A percentile compares a stretch with the other conserved stretches of the same genome.
These are phyloP conservation scores for Achlya hypogyna DNA, from an alignment of 352 stramenopile genomes.

Conservation along the genomic window DNA sequence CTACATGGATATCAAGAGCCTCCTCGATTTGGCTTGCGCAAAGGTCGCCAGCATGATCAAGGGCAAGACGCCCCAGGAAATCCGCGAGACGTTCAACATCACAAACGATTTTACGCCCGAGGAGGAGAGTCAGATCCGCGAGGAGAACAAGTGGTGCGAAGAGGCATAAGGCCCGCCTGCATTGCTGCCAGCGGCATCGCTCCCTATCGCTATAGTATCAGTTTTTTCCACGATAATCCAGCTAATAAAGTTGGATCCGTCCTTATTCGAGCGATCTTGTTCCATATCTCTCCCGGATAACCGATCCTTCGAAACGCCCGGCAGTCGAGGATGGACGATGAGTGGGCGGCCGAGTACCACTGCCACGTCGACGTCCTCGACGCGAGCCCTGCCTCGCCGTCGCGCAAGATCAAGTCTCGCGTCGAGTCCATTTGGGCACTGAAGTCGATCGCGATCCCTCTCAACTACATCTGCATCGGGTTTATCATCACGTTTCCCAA, in stretches of 20 bases:
- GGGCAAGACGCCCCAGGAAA: constrained; percentile 98
- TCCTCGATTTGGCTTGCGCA: constrained; percentile 85
- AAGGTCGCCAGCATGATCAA: constrained; percentile 94
- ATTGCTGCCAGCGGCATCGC: not conserved
- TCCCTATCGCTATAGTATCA: not conserved
- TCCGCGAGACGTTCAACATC: constrained; percentile 99
- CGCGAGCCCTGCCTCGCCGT: not conserved
- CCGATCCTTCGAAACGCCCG: not conserved
- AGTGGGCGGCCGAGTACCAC: not conserved
- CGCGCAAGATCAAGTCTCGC: not conserved
- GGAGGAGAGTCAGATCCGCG: constrained; percentile 97
- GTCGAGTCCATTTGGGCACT: constrained; percentile 38
- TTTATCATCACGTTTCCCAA: constrained; percentile 55
- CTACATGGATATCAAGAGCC: constrained; percentile 99
- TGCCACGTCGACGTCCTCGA: not conserved
- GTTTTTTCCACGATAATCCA: not conserved
- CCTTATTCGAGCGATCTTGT: too few species aligned
- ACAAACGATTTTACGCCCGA: constrained; percentile 99
- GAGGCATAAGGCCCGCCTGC: constrained; percentile 79
- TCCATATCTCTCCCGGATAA: too few species aligned
- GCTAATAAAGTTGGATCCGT: too few species aligned
- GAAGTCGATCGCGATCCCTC: constrained; percentile 49
- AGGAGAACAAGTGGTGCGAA: constrained; percentile 99
- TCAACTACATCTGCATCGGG: constrained; percentile 72
- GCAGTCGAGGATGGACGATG: not conserved